phyloP scores from a whole-genome alignment of 495 filamentous ascomycete species.

The Sporormia fimetaria region DNA sequence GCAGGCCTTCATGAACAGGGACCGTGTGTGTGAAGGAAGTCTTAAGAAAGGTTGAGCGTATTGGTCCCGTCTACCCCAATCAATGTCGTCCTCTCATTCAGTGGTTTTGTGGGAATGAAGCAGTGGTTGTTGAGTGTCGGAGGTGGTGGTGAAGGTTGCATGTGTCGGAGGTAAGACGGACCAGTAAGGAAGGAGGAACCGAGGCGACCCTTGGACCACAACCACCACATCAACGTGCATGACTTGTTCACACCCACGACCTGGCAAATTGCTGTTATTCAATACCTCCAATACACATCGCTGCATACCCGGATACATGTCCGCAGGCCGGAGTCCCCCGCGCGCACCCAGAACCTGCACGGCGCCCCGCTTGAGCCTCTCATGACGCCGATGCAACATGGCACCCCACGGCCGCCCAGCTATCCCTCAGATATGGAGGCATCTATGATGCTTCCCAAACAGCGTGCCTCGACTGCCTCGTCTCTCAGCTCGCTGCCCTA shows the following conservation, averaged over 20 bases:
- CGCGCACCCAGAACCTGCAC: conserved; percentile 11
- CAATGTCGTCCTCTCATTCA: no score
- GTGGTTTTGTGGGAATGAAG: no score
- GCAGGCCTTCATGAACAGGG: not conserved
- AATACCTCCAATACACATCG: not conserved
- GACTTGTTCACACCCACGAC: no score
- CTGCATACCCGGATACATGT: conserved; percentile 18
- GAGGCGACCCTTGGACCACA: no score
- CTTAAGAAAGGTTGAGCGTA: no score
- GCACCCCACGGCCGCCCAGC: conserved; percentile 48
- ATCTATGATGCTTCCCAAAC: conserved; percentile 43
- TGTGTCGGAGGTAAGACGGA: no score
- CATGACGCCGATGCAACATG: conserved; percentile 55
- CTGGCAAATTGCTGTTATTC: no score
- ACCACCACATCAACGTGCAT: no score
- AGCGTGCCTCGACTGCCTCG: conserved; percentile 42
- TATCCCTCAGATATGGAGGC: conserved; percentile 45
- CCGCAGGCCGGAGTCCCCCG: conserved; percentile 7
- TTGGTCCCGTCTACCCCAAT: no score
- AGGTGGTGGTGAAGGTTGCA: no score
- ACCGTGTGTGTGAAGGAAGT: not conserved
- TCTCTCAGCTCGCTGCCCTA: conserved; percentile 32
- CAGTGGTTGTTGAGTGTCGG: no score
- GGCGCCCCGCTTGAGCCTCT: conserved; percentile 26
- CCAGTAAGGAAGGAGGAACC: no score